Base-by-base conservation (phyloP, 2,329 filamentous ascomycete species). In the Beauveria caledonica region DNA sequence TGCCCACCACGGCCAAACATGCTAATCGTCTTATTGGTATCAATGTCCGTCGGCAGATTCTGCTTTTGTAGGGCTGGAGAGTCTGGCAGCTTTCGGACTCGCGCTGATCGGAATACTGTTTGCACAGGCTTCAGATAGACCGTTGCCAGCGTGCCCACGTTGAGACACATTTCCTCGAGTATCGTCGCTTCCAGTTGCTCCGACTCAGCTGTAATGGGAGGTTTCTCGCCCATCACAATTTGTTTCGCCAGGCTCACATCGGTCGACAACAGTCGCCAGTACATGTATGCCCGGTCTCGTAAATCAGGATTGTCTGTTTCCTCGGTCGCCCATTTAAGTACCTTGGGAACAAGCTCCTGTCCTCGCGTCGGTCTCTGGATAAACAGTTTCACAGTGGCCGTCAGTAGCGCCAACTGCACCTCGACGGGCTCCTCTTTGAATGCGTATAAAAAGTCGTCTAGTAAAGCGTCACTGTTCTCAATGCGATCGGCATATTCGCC, bases 281-380 rank as follows among this genome's bases (percentile, higher is more conserved):
- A 99, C 92, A 99, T 97, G 78, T 97, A 99, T 0, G 94, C 94
- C 68, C 94, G 82, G 72, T 99, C 94, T 64, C 94, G 87, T 29
- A 99, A 84, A 74, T 99, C 94, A 0, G 94, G 94, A 73, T 99
- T 97, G 71, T 99, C 94, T n/a, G 93, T 97, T 73, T 97, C 94
- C 73, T 97, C 94, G 0, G 94, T 99, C 5, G 94, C 95, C 93
- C 94, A 97, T 74, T 97, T 97, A 55, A 99, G 79, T 2, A 97
- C 93, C 69, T 92, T 92, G 1, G 93, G 94, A 0, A 99, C 93
- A 7, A 99, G 80, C 57, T 95, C 87, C 69, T 96, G 92, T 27
- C 91, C 94, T 71, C 96, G 96, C 17, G 92, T 97, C 0, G 94
- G 94, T 23, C 94, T 85, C 71, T 97, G 94, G 66, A 99, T 97